phyloP scores from a whole-genome alignment of 306 rosid species.

The Sechiopsis laciniata region DNA sequence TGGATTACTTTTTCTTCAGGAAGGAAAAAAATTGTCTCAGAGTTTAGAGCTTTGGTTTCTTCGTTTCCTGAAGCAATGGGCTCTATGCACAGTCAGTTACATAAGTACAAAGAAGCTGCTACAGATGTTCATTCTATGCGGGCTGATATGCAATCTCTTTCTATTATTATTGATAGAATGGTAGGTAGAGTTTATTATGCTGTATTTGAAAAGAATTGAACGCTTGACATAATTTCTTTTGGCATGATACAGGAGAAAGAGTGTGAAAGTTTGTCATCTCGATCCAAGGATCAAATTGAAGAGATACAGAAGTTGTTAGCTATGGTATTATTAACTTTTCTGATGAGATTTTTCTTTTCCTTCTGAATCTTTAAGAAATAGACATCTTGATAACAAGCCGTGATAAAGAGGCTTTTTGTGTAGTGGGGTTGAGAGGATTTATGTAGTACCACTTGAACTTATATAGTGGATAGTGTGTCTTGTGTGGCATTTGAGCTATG shows the following conservation, averaged over 20 bases:
- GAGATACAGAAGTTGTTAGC: conserved; percentile 60
- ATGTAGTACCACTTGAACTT: not conserved
- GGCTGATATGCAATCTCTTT: conserved; percentile 74
- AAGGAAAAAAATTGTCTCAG: conserved; percentile 74
- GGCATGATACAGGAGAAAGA: conserved; percentile 54
- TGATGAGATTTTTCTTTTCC: not conserved
- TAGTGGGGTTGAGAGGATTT: not conserved
- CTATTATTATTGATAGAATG: conserved; percentile 74
- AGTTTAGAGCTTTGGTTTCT: conserved; percentile 75
- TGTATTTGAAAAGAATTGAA: conserved; percentile 5
- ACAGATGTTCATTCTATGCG: conserved; percentile 75
- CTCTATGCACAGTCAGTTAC: conserved; percentile 72
- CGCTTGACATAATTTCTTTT: not conserved
- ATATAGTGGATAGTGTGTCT: not conserved
- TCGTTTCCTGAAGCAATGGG: conserved; percentile 93
- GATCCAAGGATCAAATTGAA: conserved; percentile 52
- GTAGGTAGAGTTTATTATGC: conserved; percentile 34
- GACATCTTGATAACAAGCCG: not conserved
- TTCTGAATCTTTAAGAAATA: not conserved
- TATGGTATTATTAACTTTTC: conserved; percentile 42
- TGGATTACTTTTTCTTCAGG: conserved; percentile 47
- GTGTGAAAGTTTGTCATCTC: conserved; percentile 45
- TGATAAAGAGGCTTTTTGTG: not conserved
- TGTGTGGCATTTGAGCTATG: not conserved
- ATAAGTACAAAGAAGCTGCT: conserved; percentile 78